Evolutionary conservation across 768 basidiomycete genomes (phyloP).

Genomic region (Galerina sulciceps): DNA sequence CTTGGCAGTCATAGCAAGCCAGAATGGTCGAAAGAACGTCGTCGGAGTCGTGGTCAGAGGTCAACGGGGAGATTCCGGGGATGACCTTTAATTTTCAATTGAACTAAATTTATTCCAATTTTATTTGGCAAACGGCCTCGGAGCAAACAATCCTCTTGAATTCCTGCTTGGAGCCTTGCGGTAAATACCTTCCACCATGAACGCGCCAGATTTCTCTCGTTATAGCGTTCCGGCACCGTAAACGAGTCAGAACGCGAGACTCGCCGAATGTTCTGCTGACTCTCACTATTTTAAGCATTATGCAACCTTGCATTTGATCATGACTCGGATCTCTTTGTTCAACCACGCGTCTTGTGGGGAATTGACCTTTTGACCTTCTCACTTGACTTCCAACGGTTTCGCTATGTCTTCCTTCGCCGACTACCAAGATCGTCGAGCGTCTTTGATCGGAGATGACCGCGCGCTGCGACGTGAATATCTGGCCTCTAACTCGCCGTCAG

Average conservation of each 20-base stretch:
- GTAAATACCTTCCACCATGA: no score
- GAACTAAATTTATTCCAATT: neutral
- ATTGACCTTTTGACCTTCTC: neutral
- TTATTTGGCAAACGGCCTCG: neutral
- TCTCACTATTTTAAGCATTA: neutral
- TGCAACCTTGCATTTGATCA: neutral
- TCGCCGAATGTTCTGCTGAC: neutral
- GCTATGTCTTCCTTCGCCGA: conserved; percentile 21
- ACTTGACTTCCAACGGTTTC: neutral
- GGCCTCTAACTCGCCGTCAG: conserved; percentile 28
- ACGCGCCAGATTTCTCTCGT: no score
- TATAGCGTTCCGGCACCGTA: no score
- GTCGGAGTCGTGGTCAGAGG: no score
- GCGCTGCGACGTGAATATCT: conserved; percentile 54
- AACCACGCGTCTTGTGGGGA: no score
- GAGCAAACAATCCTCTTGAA: neutral
- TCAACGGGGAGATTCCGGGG: no score
- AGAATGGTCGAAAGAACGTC: no score
- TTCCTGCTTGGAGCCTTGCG: no score
- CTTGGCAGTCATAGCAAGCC: neutral
- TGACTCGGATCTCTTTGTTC: neutral
- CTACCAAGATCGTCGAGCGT: conserved; percentile 35
- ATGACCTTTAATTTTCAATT: no score
- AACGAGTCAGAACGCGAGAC: neutral
- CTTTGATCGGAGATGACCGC: conserved; percentile 49